Conservation (phyloP, 2,329 filamentous ascomycete species). For the Boeremia exigua region DNA sequence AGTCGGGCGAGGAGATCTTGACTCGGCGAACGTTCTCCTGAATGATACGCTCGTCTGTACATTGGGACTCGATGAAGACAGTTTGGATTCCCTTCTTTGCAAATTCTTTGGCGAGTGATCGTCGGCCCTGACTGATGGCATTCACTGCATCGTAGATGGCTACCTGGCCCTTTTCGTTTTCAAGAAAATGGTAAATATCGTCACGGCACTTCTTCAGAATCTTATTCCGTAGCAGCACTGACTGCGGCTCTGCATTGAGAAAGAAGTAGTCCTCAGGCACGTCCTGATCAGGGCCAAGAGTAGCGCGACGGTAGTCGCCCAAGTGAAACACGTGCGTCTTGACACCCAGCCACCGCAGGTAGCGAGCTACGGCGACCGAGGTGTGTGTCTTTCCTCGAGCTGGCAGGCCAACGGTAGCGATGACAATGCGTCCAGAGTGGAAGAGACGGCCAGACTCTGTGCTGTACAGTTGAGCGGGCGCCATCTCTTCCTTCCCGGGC, state of each 20-base stretch:
- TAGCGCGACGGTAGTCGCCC: constrained; percentile 93
- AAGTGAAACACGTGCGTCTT: constrained; percentile 98
- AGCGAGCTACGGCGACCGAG: constrained; percentile 91
- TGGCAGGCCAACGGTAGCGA: constrained; percentile 93
- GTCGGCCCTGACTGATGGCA: constrained; percentile 79
- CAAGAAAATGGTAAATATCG: constrained; percentile 94
- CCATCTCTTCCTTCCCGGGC: constrained; percentile 80
- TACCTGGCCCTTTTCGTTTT: constrained; percentile 96
- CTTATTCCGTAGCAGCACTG: constrained; percentile 93
- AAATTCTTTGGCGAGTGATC: constrained; percentile 91
- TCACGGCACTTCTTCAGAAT: constrained; percentile 97
- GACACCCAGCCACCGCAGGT: constrained; percentile 95
- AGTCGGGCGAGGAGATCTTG: constrained; percentile 98
- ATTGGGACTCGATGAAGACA: constrained; percentile 94
- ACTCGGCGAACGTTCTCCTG: constrained; percentile 96
- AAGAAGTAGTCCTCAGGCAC: constrained; percentile 98
- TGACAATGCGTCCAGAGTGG: constrained; percentile 95
- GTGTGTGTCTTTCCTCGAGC: constrained; percentile 98
- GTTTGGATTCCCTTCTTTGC: constrained; percentile 97
- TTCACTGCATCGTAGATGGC: constrained; percentile 99
- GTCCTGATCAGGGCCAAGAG: constrained; percentile 79
- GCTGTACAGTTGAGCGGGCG: constrained; percentile 95
- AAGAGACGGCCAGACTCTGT: constrained; percentile 97
- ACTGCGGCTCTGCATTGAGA: constrained; percentile 88
- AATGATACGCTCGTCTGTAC: constrained; percentile 90